Base-by-base conservation (phyloP, 2,329 filamentous ascomycete genomes). In the Verticillium longisporum region DNA sequence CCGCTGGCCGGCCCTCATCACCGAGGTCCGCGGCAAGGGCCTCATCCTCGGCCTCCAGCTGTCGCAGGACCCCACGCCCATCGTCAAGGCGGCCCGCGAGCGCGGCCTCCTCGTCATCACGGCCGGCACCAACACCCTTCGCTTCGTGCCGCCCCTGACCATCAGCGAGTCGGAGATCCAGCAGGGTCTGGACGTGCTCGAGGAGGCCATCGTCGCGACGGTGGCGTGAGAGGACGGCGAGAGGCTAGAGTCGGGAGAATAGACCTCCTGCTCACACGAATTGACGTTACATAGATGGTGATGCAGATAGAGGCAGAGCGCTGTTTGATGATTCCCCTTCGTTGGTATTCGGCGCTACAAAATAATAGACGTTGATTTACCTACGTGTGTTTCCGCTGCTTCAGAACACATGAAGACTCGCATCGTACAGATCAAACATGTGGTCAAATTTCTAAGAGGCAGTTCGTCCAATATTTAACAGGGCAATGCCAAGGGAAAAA, bases 21-120 rank as follows among this genome's bases (percentile, higher is more conserved):
- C 80, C 34, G 93, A 97, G 75, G 80, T 94, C 57, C 84, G 95
- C 61, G 95, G 95, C 11, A 85, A 85, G 60, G 95, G 95, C 9
- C 74, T 99, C 69, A 92, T 98, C 61, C 77, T 98, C 10, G 95
- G 95, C 31, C 75, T 97, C 55, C 95, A 99, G 77, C 78, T 99
- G 61, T 86, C 82, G 6, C 80, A 86, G 65, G 89, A 95, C 71
- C 91, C 86, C 34, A 82, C 83, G 18, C 83, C 81, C 13, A 87
- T 99, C 62, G 82, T 99, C 63, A 92, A 88, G 65, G 93, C 92
- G 11, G 92, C 93, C 18, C 82, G 95, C 63, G 92, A 98, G 78
- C 83, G 92, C 62, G 95, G 95, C 0, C 74, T 99, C 69, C 75
- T 99, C 62, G 81, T 99, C 62, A 97, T 99, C 70, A 97, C 92